Percentiles rank a stretch among this genome's conserved stretches.
Conservation (phyloP, 73 alveolate species). For the Paramecium sonneborni region DNA sequence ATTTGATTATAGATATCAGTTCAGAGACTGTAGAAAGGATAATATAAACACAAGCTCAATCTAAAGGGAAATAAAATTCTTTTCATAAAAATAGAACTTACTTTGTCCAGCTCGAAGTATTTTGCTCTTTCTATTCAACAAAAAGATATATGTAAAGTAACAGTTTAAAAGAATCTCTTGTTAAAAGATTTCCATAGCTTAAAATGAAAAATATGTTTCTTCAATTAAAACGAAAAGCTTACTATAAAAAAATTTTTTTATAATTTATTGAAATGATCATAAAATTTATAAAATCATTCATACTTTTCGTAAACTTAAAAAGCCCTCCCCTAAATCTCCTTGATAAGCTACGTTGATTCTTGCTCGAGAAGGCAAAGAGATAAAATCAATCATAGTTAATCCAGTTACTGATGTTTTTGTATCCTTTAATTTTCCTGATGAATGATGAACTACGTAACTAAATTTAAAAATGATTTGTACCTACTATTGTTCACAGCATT, state of each 20-base stretch:
- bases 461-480: constrained; percentile 25
- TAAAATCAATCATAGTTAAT: constrained; percentile 92
- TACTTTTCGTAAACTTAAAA: constrained; percentile 61
- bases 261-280: background rate
- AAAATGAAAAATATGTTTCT: too few relatives aligned
- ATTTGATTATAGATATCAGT: background rate
- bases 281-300: constrained; percentile 17
- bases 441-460: constrained; percentile 81
- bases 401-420: constrained; percentile 96
- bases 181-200: too few relatives aligned
- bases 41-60: too few relatives aligned
- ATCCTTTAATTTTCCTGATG: constrained; percentile 87
- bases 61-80: too few relatives aligned
- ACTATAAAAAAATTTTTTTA: background rate
- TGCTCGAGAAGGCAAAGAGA: constrained; percentile 97
- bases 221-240: too few relatives aligned
- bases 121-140: too few relatives aligned
- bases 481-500: constrained; percentile 73
- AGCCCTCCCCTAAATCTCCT: constrained; percentile 85
- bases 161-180: too few relatives aligned
- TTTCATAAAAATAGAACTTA: too few relatives aligned
- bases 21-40: background rate
- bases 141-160: too few relatives aligned
- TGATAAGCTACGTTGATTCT: constrained; percentile 86
- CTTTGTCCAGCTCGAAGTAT: too few relatives aligned